Conservation (phyloP, 2,329 filamentous ascomycete genomes). For the Alternaria metachromatica region DNA sequence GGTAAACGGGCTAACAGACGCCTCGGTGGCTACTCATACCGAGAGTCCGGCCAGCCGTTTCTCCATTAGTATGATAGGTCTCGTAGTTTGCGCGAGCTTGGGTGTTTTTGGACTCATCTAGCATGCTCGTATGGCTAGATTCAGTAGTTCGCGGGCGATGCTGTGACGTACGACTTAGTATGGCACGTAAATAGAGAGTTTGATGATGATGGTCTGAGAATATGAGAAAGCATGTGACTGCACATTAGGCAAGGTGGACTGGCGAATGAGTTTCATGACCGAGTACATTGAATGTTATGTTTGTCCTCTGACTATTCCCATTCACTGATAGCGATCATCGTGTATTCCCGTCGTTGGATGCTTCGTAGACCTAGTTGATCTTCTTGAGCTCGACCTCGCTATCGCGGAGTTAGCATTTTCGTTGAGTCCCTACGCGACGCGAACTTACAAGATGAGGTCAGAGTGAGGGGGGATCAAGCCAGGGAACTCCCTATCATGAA, state of each 20-base stretch:
- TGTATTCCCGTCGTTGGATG: not conserved
- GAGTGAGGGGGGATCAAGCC: slow-evolving; percentile 76
- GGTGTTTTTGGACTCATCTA: not conserved
- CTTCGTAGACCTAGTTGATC: slow-evolving; percentile 33
- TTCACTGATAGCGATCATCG: not conserved
- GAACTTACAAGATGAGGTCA: slow-evolving; percentile 79
- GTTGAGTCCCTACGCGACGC: not conserved
- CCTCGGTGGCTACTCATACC: not conserved
- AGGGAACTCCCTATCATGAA: slow-evolving; percentile 69
- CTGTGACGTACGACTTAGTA: not conserved
- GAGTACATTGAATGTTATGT: not conserved
- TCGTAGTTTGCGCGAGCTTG: not conserved
- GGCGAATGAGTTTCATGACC: not conserved
- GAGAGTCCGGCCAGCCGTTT: not conserved
- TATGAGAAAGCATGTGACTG: not conserved
- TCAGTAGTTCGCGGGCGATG: not conserved
- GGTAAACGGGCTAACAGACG: not conserved
- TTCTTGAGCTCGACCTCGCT: slow-evolving; percentile 45
- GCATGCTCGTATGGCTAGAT: not conserved
- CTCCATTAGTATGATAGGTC: not conserved
- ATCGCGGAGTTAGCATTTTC: slow-evolving; percentile 7
- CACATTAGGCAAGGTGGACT: not conserved
- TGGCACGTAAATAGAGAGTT: not conserved
- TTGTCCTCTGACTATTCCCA: not conserved
- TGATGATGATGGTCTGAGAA: not conserved